A percentile compares a stretch with the other conserved stretches of the same genome.
Evolutionary conservation across 441 rosid species (phyloP).

Genomic region (Adansonia rubrostipa): DNA sequence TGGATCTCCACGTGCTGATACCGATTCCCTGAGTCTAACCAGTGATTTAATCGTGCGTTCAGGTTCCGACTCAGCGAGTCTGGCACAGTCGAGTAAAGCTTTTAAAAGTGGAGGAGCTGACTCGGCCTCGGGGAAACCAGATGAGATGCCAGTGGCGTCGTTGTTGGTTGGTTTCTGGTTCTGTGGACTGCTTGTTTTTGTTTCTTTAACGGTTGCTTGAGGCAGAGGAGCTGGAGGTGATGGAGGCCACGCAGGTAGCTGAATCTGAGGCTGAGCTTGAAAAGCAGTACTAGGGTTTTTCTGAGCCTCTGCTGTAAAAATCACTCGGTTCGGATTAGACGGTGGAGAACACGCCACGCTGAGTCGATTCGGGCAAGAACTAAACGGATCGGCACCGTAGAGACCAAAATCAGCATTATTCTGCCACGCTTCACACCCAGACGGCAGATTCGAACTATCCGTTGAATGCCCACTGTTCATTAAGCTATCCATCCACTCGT

Average conservation of each 20-base stretch:
- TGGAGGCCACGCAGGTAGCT: slow-evolving; percentile 40
- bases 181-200: slow-evolving; percentile 34
- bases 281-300: slow-evolving; percentile 33
- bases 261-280: slow-evolving; percentile 29
- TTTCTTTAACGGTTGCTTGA: slow-evolving; percentile 39
- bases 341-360: slow-evolving; percentile 46
- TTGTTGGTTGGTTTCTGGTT: slow-evolving; percentile 22
- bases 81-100: slow-evolving; percentile 64
- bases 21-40: slow-evolving; percentile 49
- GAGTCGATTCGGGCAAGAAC: slow-evolving; percentile 54
- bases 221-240: slow-evolving; percentile 41
- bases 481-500: slow-evolving; percentile 88
- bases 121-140: slow-evolving; percentile 45
- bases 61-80: slow-evolving; percentile 59
- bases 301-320: slow-evolving; percentile 43
- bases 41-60: slow-evolving; percentile 55
- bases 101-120: slow-evolving; percentile 52
- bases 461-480: slow-evolving; percentile 71
- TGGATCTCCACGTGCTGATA: slow-evolving; percentile 65
- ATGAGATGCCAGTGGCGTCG: slow-evolving; percentile 34
- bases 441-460: slow-evolving; percentile 62
- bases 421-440: slow-evolving; percentile 70
- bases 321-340: slow-evolving; percentile 57
- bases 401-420: slow-evolving; percentile 57
- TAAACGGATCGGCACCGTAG: slow-evolving; percentile 62